Evolutionary conservation across 1,284 basidiomycete genomes (phyloP), one percentile per base, ranked within the genome.

Genomic region (Chalciporus sp.): DNA sequence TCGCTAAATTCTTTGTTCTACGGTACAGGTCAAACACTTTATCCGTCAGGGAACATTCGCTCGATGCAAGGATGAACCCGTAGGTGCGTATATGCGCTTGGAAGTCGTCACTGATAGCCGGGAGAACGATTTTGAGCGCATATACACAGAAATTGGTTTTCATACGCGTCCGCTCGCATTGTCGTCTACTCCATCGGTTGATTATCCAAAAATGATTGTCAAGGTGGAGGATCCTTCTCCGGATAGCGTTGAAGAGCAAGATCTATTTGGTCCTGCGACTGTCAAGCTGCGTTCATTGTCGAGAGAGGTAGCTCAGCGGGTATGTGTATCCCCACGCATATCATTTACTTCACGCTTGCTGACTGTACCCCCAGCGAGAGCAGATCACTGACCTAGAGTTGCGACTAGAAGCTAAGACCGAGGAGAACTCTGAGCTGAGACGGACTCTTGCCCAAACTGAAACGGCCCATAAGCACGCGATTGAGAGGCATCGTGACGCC

Each of bases 71-170:
- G 52, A 56, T 8, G 58, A 59, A 7, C 43, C 53, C 43, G 44
- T 42, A 31, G 67, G 70, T 72, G 51, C 7, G 62, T 68, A 49
- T 66, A 64, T 67, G 58, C 64, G 49, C 42, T 27, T 35, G n/a
- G 1, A 47, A 29, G 11, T 14, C 9, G 31, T 50, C 17, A 12
- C 28, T 16, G 7, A 43, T 28, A 7, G 28, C 10, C 16, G 7
- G n/a, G 26, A 17, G 35, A 29, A 54, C 48, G 10, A 41, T 20
- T 46, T 49, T 49, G 47, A 39, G 28, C 45, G 53, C 57, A 58
- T 59, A 60, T 55, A 51, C 9, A 23, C 57, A 61, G 62, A 70
- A 7, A 31, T 40, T 14, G 29, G 23, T 37, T 19, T 41, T 6
- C 54, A 42, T 7, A 26, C 42, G 3, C 63, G 49, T 16, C 9